Conservation (phyloP, 2,329 filamentous ascomycete species). For the Fonsecaea pedrosoi region DNA sequence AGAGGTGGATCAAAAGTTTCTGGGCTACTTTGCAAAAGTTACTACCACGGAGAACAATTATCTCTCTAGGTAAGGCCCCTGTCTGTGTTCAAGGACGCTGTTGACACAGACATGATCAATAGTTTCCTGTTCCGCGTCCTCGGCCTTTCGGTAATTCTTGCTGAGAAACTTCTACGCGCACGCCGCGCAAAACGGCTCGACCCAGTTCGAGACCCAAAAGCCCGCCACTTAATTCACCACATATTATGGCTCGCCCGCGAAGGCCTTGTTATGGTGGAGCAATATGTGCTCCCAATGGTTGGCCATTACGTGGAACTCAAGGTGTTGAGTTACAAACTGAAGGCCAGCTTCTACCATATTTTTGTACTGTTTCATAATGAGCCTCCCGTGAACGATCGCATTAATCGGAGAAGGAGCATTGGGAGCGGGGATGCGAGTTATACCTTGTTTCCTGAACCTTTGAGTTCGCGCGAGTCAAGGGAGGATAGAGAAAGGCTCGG, state of each 20-base stretch:
- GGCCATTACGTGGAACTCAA: slow-evolving; percentile 80
- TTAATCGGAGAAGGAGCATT: slow-evolving; percentile 36
- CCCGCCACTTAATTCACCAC: slow-evolving; percentile 79
- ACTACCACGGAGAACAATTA: slow-evolving; percentile 79
- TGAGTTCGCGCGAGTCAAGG: slow-evolving; percentile 34
- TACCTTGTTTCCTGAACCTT: slow-evolving; percentile 38
- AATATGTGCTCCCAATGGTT: slow-evolving; percentile 84
- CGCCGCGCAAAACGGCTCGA: slow-evolving; percentile 84
- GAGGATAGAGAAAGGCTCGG: slow-evolving; percentile 16
- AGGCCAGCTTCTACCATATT: slow-evolving; percentile 94
- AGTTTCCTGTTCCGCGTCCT: slow-evolving; percentile 86
- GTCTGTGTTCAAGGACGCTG: not conserved
- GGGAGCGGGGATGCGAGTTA: slow-evolving; percentile 23
- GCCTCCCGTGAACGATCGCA: slow-evolving; percentile 70
- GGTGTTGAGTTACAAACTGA: slow-evolving; percentile 87
- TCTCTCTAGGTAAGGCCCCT: slow-evolving; percentile 63
- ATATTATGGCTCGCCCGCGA: slow-evolving; percentile 96
- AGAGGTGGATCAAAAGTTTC: slow-evolving; percentile 96
- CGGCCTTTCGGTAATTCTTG: slow-evolving; percentile 86
- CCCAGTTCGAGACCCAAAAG: slow-evolving; percentile 74
- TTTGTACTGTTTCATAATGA: slow-evolving; percentile 96
- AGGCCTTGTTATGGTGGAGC: slow-evolving; percentile 83
- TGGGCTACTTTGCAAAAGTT: slow-evolving; percentile 83
- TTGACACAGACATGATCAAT: slow-evolving; percentile 25
- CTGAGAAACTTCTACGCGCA: slow-evolving; percentile 80